Evolutionary conservation across 306 rosid species (phyloP), one percentile per base, ranked within the genome.

Genomic region (Lathyrus tuberosus): DNA sequence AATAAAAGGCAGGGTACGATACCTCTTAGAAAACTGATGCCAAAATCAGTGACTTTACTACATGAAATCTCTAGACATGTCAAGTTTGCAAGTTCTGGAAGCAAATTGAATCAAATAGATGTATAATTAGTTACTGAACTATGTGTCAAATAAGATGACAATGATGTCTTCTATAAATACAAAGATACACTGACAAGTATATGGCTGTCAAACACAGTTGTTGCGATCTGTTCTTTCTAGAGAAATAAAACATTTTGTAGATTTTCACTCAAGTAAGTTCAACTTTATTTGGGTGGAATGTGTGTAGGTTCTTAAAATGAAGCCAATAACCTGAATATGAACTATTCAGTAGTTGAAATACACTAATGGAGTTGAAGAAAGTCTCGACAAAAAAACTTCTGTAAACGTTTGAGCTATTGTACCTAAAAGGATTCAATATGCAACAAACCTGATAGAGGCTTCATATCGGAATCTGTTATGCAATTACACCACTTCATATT

Each of bases 401-500:
- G 35, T 17, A 22, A 66, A 46, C 47, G n/a, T 78, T 71, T 66
- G 43, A 70, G 70, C 35, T 35, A 67, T 24, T 75, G 13, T 54
- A 9, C 76, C 26, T n/a, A 42, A 54, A 71, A 65, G 46, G 16
- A 71, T 24, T 49, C 67, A 74, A 42, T 66, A 22, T 67, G 77
- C 65, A 57, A 74, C 73, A 68, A 79, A 93, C 98, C 92, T 62
- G 96, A 81, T 24, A 94, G 87, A 63, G 86, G 87, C 84, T 78
- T 84, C 86, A 94, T 85, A 77, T 94, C 99, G 20, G 81, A 79
- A 84, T 94, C 86, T 38, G 89, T 84, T 68, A 94, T 84, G 87
- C 91, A 88, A 73, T 88, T 91, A 73, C 99, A 91, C 92, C 99
- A 94, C 84, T 88, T 94, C 51, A 94, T 76, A 91, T 94, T 94